Percentiles rank a stretch among this genome's conserved stretches.
These are phyloP conservation scores for Aspergillus versicolor DNA, from an alignment of 2,329 filamentous ascomycete species.

Conservation along the genomic window DNA sequence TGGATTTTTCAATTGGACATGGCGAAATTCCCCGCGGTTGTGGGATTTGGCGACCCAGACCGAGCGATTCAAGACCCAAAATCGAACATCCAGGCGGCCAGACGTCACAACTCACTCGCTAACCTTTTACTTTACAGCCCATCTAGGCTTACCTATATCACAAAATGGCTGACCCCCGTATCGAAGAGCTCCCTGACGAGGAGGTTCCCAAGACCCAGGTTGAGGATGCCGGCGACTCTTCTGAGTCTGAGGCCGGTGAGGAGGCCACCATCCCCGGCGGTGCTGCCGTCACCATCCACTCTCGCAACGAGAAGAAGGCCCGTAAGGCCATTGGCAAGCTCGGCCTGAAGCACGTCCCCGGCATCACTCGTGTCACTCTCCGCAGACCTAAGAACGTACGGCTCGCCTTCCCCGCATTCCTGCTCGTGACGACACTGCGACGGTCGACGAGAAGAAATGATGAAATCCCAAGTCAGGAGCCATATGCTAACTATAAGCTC, in stretches of 20 bases:
- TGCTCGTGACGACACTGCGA: conserved; percentile 8
- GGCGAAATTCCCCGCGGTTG: conserved; percentile 23
- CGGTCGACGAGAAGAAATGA: not conserved
- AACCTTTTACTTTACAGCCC: conserved; percentile 15
- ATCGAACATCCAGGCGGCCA: conserved; percentile 14
- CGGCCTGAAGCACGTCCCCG: conserved; percentile 90
- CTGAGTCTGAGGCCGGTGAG: conserved; percentile 52
- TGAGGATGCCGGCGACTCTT: conserved; percentile 62
- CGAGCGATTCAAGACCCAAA: conserved; percentile 17
- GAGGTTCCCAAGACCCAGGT: conserved; percentile 81
- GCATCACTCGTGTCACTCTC: conserved; percentile 97
- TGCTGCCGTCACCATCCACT: conserved; percentile 88
- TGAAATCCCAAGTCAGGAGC: conserved; percentile 5
- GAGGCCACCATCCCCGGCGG: conserved; percentile 74
- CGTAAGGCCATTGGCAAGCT: conserved; percentile 99
- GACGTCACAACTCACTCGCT: conserved; percentile 18
- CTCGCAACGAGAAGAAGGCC: conserved; percentile 99
- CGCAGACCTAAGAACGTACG: conserved; percentile 98
- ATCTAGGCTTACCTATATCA: conserved; percentile 25
- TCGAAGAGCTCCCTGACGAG: conserved; percentile 93
- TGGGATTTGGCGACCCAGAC: conserved; percentile 22
- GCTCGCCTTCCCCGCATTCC: conserved; percentile 16
- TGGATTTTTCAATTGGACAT: conserved; percentile 21
- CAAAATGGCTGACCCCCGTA: conserved; percentile 93
- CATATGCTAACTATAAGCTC: conserved; percentile 21